A percentile compares a stretch with the other conserved stretches of the same genome.
Evolutionary conservation across 1,284 basidiomycete genomes (phyloP).

Genomic region (Austroboletus olivaceoglutinosus): DNA sequence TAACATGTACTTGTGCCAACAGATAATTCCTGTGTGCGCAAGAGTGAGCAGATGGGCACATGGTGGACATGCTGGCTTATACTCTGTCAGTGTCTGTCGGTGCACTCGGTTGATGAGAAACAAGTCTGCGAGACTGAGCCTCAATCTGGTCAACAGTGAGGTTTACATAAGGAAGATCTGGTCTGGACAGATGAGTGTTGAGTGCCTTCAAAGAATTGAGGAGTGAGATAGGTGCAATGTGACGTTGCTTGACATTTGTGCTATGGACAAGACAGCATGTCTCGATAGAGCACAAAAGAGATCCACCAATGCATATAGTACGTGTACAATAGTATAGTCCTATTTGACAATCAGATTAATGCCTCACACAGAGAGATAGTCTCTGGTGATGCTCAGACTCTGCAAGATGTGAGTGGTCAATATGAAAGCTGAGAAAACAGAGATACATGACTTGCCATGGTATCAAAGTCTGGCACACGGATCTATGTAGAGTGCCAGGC

Average conservation of each 20-base stretch:
- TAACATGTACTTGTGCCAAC: constrained; percentile 87
- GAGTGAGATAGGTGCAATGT: constrained; percentile 66
- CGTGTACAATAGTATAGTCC: too few relatives aligned
- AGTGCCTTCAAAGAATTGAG: constrained; percentile 70
- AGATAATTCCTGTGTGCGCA: constrained; percentile 66
- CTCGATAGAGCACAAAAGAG: too few relatives aligned
- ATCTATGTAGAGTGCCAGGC: constrained; percentile 85
- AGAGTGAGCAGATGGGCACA: constrained; percentile 4
- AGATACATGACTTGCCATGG: constrained; percentile 84
- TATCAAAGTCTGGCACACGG: constrained; percentile 79
- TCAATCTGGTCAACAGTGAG: constrained; percentile 92
- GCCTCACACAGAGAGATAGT: constrained; percentile 48
- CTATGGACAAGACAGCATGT: neutral
- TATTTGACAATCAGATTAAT: constrained; percentile 53
- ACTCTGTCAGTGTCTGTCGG: constrained; percentile 69
- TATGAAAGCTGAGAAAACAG: too few relatives aligned
- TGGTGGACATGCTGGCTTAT: constrained; percentile 44
- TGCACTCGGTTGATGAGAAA: constrained; percentile 63
- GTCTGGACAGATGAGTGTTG: constrained; percentile 69
- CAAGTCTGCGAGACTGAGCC: constrained; percentile 78
- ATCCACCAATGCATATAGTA: too few relatives aligned
- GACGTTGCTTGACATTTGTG: constrained; percentile 30
- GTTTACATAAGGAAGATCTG: constrained; percentile 81
- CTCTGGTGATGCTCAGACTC: constrained; percentile 48
- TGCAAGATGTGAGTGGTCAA: too few relatives aligned